phyloP scores from a whole-genome alignment of 208 protist species.

The Wallacemonas sp. region DNA sequence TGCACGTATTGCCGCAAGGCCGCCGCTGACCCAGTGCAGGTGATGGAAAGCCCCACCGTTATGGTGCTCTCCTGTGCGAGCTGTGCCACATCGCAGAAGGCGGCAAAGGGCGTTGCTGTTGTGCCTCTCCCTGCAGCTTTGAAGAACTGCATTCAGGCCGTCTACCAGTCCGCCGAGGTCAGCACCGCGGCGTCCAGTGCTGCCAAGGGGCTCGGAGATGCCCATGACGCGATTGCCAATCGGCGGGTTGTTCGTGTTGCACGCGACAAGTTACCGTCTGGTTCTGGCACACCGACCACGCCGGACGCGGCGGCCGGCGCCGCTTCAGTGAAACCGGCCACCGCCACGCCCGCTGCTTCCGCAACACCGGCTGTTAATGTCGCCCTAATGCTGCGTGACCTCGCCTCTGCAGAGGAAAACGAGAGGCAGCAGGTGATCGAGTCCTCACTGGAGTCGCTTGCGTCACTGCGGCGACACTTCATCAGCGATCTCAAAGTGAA shows the following conservation, averaged over 20 bases:
- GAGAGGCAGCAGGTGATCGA: constrained; percentile 32
- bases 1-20: constrained; percentile 56
- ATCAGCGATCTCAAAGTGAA: constrained; percentile 20
- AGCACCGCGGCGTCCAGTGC: not conserved
- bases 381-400: constrained; percentile 17
- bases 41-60: constrained; percentile 20
- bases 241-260: constrained; percentile 33
- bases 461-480: constrained; percentile 5
- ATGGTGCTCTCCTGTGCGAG: constrained; percentile 45
- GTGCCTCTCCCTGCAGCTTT: constrained; percentile 1
- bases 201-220: not conserved
- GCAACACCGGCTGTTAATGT: not conserved
- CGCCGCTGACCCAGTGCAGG: constrained; percentile 50
- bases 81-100: constrained; percentile 34
- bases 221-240: constrained; percentile 24
- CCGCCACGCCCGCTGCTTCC: not conserved
- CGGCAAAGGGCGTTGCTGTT: constrained; percentile 23
- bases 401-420: constrained; percentile 32
- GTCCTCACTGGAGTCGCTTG: constrained; percentile 1
- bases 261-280: constrained; percentile 1
- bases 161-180: constrained; percentile 18
- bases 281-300: not conserved
- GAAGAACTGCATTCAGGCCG: constrained; percentile 22
- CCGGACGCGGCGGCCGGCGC: not conserved
- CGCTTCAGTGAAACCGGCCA: not conserved